Evolutionary conservation across 495 filamentous ascomycete genomes (phyloP), one percentile per base, ranked within the genome.

Genomic region (Opeltia flavorubescens): DNA sequence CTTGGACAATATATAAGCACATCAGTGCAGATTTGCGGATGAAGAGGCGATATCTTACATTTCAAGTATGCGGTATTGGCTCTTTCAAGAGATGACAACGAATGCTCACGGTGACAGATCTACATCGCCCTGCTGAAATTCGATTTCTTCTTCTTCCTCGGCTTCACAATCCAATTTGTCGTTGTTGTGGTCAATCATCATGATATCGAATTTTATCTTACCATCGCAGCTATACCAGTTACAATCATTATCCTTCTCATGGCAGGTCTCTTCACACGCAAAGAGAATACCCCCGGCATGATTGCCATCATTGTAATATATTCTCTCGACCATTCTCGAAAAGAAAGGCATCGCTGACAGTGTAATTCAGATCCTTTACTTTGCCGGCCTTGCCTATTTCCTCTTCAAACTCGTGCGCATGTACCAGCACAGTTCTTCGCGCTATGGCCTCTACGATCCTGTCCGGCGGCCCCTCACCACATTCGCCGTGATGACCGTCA

Each of bases 101-200:
- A 31, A 31, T 31, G 13, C 29, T 31, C 6, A 31, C 29, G 6
- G 29, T 20, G 43, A 21, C 52, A 96, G 89, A 88, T 98, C 58
- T 98, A 95, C 66, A 95, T 98, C 56, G 85, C 93, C 29, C 76
- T 96, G 8, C 73, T 98, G 44, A 98, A 98, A 63, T 98, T 98
- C 63, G 91, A 98, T 66, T 96, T 98, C 64, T 98, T 98, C 76
- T 95, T 98, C 74, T 98, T 98, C 75, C 77, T 98, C 43, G 91
- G 88, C 12, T 98, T 98, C 59, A 95, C 89, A 5, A 82, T 98
- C 30, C 91, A 98, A 59, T 96, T 98, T 65, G 70, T 98, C 25
- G 91, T 96, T 51, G 80, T 98, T 47, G 88, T 96, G 31, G 79
- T 75, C 29, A 66, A 75, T 50, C 75, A 71, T 25, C 69, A 69